Evolutionary conservation across 1,284 basidiomycete genomes (phyloP).

Genomic region (Coniferiporia sulphurascens): DNA sequence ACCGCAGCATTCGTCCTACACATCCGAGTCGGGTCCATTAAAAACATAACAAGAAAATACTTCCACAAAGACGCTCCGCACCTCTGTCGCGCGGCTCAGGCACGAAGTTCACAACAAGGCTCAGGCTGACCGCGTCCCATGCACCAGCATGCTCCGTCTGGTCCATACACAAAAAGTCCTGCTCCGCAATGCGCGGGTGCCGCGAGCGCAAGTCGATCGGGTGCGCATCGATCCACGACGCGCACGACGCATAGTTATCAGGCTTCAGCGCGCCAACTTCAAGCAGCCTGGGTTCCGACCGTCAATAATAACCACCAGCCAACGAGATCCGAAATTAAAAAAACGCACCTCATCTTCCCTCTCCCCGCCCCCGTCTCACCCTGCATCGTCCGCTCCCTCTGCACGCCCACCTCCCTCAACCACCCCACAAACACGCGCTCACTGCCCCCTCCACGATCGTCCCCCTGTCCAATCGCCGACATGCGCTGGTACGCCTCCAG

Average conservation of each 20-base stretch:
- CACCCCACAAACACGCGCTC: constrained; percentile 74
- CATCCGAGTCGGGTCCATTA: too few relatives aligned
- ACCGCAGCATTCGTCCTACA: constrained; percentile 68
- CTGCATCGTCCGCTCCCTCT: constrained; percentile 22
- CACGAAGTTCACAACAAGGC: constrained; percentile 85
- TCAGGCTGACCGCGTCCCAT: constrained; percentile 80
- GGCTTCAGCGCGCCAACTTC: constrained; percentile 84
- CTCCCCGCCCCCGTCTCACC: constrained; percentile 22
- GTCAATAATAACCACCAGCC: not conserved
- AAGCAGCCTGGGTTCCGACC: constrained; percentile 49
- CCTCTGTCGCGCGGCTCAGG: constrained; percentile 73
- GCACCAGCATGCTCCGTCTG: constrained; percentile 32
- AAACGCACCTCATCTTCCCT: constrained; percentile 39
- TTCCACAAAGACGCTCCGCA: constrained; percentile 28
- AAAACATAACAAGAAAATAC: not conserved
- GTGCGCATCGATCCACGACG: constrained; percentile 64
- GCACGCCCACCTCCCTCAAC: constrained; percentile 54
- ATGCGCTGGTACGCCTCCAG: constrained; percentile 76
- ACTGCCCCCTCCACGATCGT: constrained; percentile 79
- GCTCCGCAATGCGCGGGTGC: constrained; percentile 72
- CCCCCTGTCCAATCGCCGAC: constrained; percentile 74
- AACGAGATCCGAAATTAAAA: constrained; percentile 4
- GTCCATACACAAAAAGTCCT: constrained; percentile 74
- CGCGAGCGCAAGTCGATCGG: constrained; percentile 80
- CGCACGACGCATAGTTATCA: constrained; percentile 67